Evolutionary conservation across 495 filamentous ascomycete species (phyloP).

Genomic region (Tuber borchii): DNA sequence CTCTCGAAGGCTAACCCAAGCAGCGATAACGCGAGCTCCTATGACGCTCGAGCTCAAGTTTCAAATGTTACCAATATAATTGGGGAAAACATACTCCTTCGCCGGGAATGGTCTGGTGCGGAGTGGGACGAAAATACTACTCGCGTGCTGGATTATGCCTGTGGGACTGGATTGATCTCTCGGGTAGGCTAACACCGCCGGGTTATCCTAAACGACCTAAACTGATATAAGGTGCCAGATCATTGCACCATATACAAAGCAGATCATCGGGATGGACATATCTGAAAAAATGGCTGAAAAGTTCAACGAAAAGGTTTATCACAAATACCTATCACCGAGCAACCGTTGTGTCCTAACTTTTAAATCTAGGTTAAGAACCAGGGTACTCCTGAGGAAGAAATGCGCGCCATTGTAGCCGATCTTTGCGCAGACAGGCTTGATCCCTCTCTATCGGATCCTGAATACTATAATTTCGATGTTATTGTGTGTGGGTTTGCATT

Average conservation of each 20-base stretch:
- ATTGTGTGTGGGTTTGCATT: constrained; percentile 53
- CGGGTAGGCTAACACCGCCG: constrained; percentile 25
- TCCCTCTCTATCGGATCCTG: constrained; percentile 43
- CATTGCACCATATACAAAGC: constrained; percentile 30
- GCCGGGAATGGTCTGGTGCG: constrained; percentile 53
- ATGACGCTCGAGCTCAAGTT: constrained; percentile 7
- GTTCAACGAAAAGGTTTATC: constrained; percentile 45
- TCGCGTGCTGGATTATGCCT: constrained; percentile 59
- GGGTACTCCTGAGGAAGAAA: constrained; percentile 44
- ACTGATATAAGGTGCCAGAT: constrained; percentile 6
- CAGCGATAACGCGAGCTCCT: constrained; percentile 19
- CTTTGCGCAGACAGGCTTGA: constrained; percentile 47
- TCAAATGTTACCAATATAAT: constrained; percentile 12
- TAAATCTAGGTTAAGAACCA: constrained; percentile 36
- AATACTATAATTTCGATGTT: constrained; percentile 54
- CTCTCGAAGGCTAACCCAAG: constrained; percentile 5
- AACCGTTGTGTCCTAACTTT: constrained; percentile 22
- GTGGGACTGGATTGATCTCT: constrained; percentile 53
- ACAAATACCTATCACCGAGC: background rate
- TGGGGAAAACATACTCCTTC: constrained; percentile 43
- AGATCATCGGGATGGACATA: constrained; percentile 53
- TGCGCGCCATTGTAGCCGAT: constrained; percentile 40
- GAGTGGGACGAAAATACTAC: constrained; percentile 46
- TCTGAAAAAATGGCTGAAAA: constrained; percentile 52
- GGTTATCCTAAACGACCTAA: background rate